These are phyloP conservation scores for Penicillium malachiteum DNA, from an alignment of 495 filamentous ascomycete genomes.

Conservation along the genomic window DNA sequence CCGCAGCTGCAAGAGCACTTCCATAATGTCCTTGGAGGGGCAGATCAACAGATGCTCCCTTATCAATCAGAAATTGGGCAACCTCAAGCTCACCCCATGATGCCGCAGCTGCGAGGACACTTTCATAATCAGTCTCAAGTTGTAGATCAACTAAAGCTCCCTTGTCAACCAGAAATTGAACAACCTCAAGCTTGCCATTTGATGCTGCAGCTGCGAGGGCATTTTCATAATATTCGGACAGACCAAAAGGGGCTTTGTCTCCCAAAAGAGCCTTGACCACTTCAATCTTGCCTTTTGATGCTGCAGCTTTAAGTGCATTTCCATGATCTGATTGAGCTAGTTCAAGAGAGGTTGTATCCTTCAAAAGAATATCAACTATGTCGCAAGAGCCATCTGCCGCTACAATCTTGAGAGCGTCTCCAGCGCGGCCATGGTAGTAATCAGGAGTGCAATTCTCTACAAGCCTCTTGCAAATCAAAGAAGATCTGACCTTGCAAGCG, in stretches of 20 bases:
- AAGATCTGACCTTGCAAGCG: background rate
- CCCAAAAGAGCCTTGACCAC: background rate
- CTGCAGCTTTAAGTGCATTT: background rate
- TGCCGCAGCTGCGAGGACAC: background rate
- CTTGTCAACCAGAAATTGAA: background rate
- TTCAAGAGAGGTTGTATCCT: background rate
- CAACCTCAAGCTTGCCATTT: background rate
- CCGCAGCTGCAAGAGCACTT: background rate
- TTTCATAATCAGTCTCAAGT: background rate
- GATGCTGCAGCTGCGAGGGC: background rate
- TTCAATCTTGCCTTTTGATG: background rate
- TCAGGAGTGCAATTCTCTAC: background rate
- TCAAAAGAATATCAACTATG: background rate
- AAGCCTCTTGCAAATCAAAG: background rate
- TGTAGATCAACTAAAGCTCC: background rate
- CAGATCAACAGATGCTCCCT: background rate
- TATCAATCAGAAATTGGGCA: background rate
- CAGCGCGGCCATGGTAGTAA: background rate
- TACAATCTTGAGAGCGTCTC: background rate
- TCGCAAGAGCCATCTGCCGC: background rate
- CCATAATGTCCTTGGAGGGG: background rate
- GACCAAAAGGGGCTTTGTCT: background rate
- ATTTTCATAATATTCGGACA: background rate
- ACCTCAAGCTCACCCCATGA: background rate
- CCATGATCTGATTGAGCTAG: background rate